Conservation (phyloP, 495 filamentous ascomycete species). For the Aspergillus nanangensis region DNA sequence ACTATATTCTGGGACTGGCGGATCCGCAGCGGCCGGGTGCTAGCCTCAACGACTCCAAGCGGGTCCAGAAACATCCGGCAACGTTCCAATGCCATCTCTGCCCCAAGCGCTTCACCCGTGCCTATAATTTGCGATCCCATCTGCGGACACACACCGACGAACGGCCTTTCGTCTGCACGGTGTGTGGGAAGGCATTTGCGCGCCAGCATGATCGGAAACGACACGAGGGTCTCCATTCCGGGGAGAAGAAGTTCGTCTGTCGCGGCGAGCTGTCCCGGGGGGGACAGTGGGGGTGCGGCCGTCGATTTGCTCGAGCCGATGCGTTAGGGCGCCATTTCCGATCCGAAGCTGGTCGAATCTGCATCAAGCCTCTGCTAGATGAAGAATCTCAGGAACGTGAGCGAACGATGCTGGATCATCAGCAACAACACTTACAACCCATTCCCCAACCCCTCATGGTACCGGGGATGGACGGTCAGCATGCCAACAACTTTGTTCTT, state of each 20-base stretch:
- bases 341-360: slow-evolving; percentile 90
- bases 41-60: slow-evolving; percentile 56
- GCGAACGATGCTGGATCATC: slow-evolving; percentile 60
- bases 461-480: slow-evolving; percentile 35
- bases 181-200: slow-evolving; percentile 94
- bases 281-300: slow-evolving; percentile 85
- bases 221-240: slow-evolving; percentile 85
- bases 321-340: slow-evolving; percentile 96
- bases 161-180: slow-evolving; percentile 88
- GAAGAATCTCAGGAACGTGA: slow-evolving; percentile 80
- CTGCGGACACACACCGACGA: slow-evolving; percentile 90
- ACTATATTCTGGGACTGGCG: slow-evolving; percentile 88
- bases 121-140: slow-evolving; percentile 89
- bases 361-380: slow-evolving; percentile 91
- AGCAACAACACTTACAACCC: slow-evolving; percentile 44
- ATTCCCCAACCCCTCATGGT: slow-evolving; percentile 39
- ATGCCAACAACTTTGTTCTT: slow-evolving; percentile 58
- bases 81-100: slow-evolving; percentile 85
- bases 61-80: slow-evolving; percentile 91
- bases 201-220: slow-evolving; percentile 91
- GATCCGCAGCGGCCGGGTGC: slow-evolving; percentile 80
- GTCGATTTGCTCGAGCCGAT: slow-evolving; percentile 91
- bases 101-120: slow-evolving; percentile 82
- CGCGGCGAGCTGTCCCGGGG: slow-evolving; percentile 80
- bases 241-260: slow-evolving; percentile 97